phyloP scores from a whole-genome alignment of 306 rosid species.

The Sechiopsis laciniata region DNA sequence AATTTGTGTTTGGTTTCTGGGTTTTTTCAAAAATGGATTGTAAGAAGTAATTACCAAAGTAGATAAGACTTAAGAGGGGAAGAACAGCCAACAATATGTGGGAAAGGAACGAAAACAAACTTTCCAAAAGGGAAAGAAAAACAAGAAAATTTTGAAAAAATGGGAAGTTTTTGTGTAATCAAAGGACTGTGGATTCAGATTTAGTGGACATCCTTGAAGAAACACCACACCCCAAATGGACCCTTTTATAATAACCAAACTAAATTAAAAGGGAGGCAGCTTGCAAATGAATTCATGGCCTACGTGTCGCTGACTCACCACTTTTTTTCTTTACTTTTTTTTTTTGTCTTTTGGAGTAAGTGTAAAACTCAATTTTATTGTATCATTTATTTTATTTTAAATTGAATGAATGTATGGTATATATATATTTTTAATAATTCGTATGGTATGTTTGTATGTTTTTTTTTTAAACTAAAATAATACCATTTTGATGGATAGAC shows the following conservation, averaged over 20 bases:
- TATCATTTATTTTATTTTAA: no score
- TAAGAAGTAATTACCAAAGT: background rate
- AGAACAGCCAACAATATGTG: background rate
- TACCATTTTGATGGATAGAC: no score
- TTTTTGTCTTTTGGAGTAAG: no score
- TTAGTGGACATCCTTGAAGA: conserved; percentile 15
- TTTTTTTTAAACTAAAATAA: no score
- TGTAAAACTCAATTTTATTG: no score
- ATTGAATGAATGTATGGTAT: no score
- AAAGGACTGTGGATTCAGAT: conserved; percentile 17
- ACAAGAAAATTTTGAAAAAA: background rate
- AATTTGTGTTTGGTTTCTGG: conserved; percentile 8
- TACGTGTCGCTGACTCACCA: conserved; percentile 23
- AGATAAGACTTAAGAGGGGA: background rate
- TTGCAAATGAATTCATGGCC: background rate
- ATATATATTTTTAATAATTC: no score
- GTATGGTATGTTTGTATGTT: no score
- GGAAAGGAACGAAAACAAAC: conserved; percentile 19
- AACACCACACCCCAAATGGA: background rate
- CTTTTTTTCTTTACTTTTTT: no score
- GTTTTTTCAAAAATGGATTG: background rate
- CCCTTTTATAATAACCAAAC: conserved; percentile 5
- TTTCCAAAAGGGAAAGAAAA: conserved; percentile 12
- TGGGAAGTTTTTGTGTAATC: background rate
- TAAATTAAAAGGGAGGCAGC: background rate